Evolutionary conservation across 106 monocot species (phyloP).

Genomic region (Dactylorhiza incarnata): DNA sequence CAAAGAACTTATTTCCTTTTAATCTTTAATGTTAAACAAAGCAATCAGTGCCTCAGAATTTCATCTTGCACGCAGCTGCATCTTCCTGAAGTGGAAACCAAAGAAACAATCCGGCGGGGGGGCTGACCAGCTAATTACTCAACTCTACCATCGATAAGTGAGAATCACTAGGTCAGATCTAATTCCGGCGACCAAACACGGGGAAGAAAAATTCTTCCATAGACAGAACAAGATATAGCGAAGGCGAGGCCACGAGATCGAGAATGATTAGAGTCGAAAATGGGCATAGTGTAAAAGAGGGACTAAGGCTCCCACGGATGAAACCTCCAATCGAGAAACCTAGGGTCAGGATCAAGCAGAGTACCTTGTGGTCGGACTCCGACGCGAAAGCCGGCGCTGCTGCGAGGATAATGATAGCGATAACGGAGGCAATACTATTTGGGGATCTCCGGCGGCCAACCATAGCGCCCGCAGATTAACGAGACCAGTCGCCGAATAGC

Average conservation of each 20-base stretch:
- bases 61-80: not conserved
- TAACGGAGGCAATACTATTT: not conserved
- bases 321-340: not conserved
- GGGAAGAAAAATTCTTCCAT: not conserved
- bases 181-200: not conserved
- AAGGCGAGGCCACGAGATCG: not conserved
- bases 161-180: not conserved
- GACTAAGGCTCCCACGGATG: not conserved
- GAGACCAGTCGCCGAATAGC: not conserved
- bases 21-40: not conserved
- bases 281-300: not conserved
- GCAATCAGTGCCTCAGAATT: not conserved
- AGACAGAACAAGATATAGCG: not conserved
- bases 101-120: not conserved
- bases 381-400: slow-evolving; percentile 12
- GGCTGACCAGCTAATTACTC: not conserved
- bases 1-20: not conserved
- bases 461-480: slow-evolving; percentile 36
- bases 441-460: slow-evolving; percentile 22
- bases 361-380: slow-evolving; percentile 23
- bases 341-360: slow-evolving; percentile 7
- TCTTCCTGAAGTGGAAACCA: not conserved
- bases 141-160: not conserved
- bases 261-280: not conserved
- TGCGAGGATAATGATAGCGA: slow-evolving; percentile 19